Evolutionary conservation across 495 filamentous ascomycete genomes (phyloP).

Genomic region (Lophiotrema nucula): DNA sequence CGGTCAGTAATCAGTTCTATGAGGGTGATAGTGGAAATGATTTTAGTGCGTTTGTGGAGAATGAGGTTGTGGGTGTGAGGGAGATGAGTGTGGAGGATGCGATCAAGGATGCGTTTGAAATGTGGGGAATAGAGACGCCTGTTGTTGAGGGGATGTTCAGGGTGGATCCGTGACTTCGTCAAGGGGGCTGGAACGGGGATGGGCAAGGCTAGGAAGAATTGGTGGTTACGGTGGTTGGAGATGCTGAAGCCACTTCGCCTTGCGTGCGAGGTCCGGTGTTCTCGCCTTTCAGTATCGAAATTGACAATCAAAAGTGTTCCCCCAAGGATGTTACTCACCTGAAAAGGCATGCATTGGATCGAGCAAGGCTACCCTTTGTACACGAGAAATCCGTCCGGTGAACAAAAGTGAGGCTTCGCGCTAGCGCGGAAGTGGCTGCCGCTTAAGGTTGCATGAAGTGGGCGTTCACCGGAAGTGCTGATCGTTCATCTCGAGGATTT

Average conservation of each 20-base stretch:
- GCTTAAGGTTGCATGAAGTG: background rate
- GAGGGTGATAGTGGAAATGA: slow-evolving; percentile 16
- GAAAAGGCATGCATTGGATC: too few species aligned
- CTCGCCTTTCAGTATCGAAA: too few species aligned
- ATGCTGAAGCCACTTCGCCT: too few species aligned
- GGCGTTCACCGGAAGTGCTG: background rate
- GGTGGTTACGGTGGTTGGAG: too few species aligned
- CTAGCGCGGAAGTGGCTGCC: background rate
- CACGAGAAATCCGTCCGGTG: too few species aligned
- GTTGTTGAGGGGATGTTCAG: slow-evolving; percentile 21
- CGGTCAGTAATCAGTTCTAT: slow-evolving; percentile 24
- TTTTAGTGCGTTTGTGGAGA: slow-evolving; percentile 20
- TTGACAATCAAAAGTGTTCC: background rate
- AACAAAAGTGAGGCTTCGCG: background rate
- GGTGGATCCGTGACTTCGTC: slow-evolving; percentile 18
- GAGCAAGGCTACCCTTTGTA: too few species aligned
- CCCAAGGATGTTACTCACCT: background rate
- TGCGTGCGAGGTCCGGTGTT: too few species aligned
- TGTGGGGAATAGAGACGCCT: slow-evolving; percentile 11
- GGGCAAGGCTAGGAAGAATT: too few species aligned
- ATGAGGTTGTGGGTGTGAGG: slow-evolving; percentile 28
- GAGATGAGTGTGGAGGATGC: slow-evolving; percentile 25
- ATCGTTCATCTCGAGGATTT: background rate
- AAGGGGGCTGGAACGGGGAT: too few species aligned
- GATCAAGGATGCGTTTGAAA: slow-evolving; percentile 19